Base-by-base conservation (phyloP, 2,329 filamentous ascomycete species). In the Thielaviopsis euricoi region DNA sequence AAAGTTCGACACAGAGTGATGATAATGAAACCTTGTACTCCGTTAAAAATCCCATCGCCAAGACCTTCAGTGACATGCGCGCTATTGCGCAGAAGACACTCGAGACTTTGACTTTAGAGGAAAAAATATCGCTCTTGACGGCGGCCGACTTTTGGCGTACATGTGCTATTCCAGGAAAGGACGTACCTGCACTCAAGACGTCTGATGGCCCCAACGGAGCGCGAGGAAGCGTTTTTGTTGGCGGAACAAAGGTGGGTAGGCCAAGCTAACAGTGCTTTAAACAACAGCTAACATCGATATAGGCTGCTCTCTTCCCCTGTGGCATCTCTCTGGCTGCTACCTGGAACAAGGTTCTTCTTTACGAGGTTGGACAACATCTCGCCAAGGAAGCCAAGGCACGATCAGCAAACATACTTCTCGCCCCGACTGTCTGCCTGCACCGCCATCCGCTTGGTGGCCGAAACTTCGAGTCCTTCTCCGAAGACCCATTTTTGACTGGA, bases 401-500 rank as follows among this genome's bases (percentile, higher is more conserved):
- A 65, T 86, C 85, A 6, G 83, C 85, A 26, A 78, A 89, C 60
- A 78, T 90, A 37, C 74, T 90, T 4, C 76, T 91, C 9, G 87
- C 83, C 0, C 87, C 86, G 1, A 90, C 87, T 0, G 82, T 89
- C 37, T 89, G 87, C 71, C 84, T 89, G 74, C 87, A 93, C 65
- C 80, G 88, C 17, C 86, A 86, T 54, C 88, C 88, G 0, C 75
- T 93, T 0, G 87, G 87, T n/a, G 88, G 88, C 19, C 78, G 88
- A 60, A 89, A 89, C 62, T 94, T 93, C 63, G 88, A 94, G 69
- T 89, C 87, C 0, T 93, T 89, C 67, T 89, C 86, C 0, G 88
- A 93, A 68, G 88, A 93, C 63, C 87, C 87, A 0, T 77, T 84
- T 10, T 75, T 94, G 5, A 87, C 86, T 0, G 86, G 86, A 33